Evolutionary conservation across 2,329 filamentous ascomycete genomes (phyloP).

Genomic region (Conoideocrella luteorostrata): DNA sequence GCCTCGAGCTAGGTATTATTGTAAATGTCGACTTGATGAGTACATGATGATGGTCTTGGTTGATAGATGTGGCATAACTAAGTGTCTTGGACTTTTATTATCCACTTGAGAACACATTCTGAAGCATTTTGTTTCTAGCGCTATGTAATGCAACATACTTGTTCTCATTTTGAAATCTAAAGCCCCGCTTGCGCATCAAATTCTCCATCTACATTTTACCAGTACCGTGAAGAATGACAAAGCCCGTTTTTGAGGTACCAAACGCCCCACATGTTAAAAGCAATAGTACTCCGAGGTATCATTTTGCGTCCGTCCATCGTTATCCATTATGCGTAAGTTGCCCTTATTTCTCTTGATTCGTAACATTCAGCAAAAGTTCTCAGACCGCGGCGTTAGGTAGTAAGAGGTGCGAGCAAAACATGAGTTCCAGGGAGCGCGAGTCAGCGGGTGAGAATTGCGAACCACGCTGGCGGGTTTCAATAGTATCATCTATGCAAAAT

Average conservation of each 20-base stretch:
- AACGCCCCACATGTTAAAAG: not conserved
- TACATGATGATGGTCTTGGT: no score
- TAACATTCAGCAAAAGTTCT: no score
- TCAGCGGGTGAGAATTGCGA: conserved; percentile 44
- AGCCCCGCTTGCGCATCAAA: not conserved
- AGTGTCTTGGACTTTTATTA: no score
- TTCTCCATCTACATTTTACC: conserved; percentile 1
- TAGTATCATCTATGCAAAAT: conserved; percentile 23
- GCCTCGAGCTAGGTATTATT: conserved; percentile 15
- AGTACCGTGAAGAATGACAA: no score
- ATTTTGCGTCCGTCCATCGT: conserved; percentile 20
- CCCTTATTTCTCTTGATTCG: not conserved
- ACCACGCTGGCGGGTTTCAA: conserved; percentile 40
- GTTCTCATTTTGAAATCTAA: not conserved
- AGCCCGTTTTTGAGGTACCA: not conserved
- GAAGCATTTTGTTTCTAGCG: no score
- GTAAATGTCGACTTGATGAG: no score
- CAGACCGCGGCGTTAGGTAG: conserved; percentile 26
- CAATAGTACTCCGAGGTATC: conserved; percentile 17
- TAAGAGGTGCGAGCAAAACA: conserved; percentile 42
- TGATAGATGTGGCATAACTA: no score
- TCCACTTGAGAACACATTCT: no score
- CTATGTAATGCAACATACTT: no score
- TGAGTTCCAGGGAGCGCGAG: conserved; percentile 44
- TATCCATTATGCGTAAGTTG: conserved; percentile 19